Base-by-base conservation (phyloP, 441 rosid species). In the Sinapis alba region DNA sequence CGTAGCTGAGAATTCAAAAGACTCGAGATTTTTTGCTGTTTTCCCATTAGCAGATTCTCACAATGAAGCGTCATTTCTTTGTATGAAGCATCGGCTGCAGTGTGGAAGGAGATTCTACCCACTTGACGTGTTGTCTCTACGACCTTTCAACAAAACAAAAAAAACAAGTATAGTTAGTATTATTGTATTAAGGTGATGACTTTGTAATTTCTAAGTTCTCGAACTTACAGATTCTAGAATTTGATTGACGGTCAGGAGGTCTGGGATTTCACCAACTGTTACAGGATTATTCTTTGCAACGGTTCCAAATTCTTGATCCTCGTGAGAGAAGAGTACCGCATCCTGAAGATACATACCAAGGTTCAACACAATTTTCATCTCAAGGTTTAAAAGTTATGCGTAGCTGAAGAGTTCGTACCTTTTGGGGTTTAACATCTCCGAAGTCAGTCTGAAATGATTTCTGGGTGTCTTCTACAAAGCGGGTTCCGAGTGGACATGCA, bases 401-500 rank as follows among this genome's bases (percentile, higher is more conserved):
- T 45, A 64, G 41, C 26, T 58, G 21, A 58, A 64, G 64, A 74
- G 56, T 13, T 38, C 24, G 53, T 71, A 67, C 78, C 69, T 71
- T 80, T 45, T 54, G 78, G 74, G 82, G 72, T 78, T 71, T 79
- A 74, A 54, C 76, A 68, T 72, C 81, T 68, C 80, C 85, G 3
- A 75, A 63, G 61, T 80, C 80, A 62, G 77, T 83, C 75, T 79
- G 87, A 79, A 82, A 79, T 32, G 63, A 65, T 73, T 84, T 79
- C 56, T 71, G 80, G 5, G 82, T 81, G 64, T 84, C 72, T 79
- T 87, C 94, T 43, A 75, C 72, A 71, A 87, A 80, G 62, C 85
- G 94, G 72, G 85, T 75, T 78, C 97, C 98, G 63, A 93, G 66
- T 47, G 88, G 97, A 83, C 93, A 90, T 56, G 81, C 85, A 65